phyloP scores from a whole-genome alignment of 495 filamentous ascomycete species.

The Penicillium mononematosum region DNA sequence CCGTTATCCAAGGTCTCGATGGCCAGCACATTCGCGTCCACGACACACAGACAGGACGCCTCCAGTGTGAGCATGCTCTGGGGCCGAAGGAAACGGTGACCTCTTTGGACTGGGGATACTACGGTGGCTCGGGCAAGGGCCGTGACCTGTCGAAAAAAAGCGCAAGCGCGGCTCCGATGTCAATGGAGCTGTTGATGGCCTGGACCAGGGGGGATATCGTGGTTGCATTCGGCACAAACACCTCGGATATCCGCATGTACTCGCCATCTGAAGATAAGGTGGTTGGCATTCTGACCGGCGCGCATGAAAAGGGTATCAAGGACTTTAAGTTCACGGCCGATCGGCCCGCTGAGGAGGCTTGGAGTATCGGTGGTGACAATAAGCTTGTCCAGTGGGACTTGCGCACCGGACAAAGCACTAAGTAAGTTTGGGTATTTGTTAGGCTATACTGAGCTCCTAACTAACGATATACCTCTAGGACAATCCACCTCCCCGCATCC shows the following conservation, averaged over 20 bases:
- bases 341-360: conserved; percentile 44
- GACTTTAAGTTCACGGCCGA: conserved; percentile 57
- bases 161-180: conserved; percentile 50
- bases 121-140: conserved; percentile 34
- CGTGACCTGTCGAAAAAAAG: conserved; percentile 54
- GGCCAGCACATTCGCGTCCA: conserved; percentile 59
- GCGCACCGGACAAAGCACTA: conserved; percentile 43
- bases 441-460: not conserved
- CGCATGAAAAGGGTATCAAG: conserved; percentile 53
- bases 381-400: conserved; percentile 63
- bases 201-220: conserved; percentile 46
- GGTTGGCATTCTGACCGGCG: conserved; percentile 49
- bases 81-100: conserved; percentile 51
- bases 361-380: conserved; percentile 61
- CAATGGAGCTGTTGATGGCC: conserved; percentile 40
- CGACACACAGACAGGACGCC: conserved; percentile 55
- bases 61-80: conserved; percentile 57
- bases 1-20: conserved; percentile 58
- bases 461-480: conserved; percentile 33
- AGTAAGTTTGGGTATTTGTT: conserved; percentile 35
- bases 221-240: conserved; percentile 55
- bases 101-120: conserved; percentile 60
- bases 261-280: conserved; percentile 53
- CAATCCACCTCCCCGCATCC: conserved; percentile 46
- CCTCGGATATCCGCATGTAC: conserved; percentile 54